Conservation (phyloP, 768 basidiomycete genomes). For the Flagelloscypha sp. region DNA sequence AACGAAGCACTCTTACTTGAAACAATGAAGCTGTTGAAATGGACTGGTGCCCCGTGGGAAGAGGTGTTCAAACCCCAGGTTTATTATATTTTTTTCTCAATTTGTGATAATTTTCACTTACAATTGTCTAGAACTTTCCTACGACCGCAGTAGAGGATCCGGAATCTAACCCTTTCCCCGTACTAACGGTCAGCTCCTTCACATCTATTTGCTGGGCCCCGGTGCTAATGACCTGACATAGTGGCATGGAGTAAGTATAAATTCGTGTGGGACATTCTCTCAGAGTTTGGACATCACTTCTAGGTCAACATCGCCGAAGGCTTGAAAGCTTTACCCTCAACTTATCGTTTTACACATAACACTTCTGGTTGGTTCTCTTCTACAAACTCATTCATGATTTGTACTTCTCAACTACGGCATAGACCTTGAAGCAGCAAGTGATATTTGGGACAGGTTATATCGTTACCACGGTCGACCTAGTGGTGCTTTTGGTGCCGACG, state of each 20-base stretch:
- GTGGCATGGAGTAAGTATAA: slow-evolving; percentile 56
- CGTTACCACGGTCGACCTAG: slow-evolving; percentile 51
- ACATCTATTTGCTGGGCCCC: neutral
- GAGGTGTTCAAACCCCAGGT: slow-evolving; percentile 41
- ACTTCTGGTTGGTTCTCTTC: slow-evolving; percentile 32
- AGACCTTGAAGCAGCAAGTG: slow-evolving; percentile 43
- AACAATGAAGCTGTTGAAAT: slow-evolving; percentile 46
- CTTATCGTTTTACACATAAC: slow-evolving; percentile 48
- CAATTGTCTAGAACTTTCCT: slow-evolving; percentile 35
- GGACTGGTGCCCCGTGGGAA: slow-evolving; percentile 47
- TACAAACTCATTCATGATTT: too few relatives aligned
- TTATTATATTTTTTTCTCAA: neutral
- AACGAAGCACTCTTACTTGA: slow-evolving; percentile 41
- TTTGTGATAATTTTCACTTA: neutral
- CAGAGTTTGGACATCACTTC: too few relatives aligned
- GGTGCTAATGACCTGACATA: slow-evolving; percentile 11
- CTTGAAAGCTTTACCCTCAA: slow-evolving; percentile 44
- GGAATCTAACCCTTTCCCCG: slow-evolving; percentile 7
- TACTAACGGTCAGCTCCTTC: slow-evolving; percentile 3
- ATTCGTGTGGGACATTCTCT: too few relatives aligned
- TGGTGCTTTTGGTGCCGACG: slow-evolving; percentile 49
- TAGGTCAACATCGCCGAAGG: slow-evolving; percentile 54
- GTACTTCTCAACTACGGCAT: neutral
- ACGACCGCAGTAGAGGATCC: slow-evolving; percentile 22
- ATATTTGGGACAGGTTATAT: slow-evolving; percentile 49